phyloP scores from a whole-genome alignment of 1,139 yeast species.

The Zygotorulaspora mrakii region DNA sequence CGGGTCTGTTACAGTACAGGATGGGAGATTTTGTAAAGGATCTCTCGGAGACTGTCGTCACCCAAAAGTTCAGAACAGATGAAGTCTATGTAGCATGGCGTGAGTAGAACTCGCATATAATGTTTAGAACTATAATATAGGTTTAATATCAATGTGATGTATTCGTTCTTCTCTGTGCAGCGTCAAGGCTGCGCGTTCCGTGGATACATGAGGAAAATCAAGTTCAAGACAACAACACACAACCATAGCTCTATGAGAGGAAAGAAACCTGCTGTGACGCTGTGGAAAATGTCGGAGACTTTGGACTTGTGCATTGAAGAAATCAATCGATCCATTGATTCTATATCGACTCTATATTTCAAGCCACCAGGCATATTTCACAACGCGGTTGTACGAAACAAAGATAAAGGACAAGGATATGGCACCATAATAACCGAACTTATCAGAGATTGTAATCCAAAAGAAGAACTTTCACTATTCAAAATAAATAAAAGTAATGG shows the following conservation, averaged over 20 bases:
- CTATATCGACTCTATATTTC: conserved; percentile 32
- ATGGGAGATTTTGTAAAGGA: conserved; percentile 63
- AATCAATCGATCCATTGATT: conserved; percentile 28
- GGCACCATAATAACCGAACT: conserved; percentile 28
- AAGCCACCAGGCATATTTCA: conserved; percentile 38
- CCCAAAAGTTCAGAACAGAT: conserved; percentile 91
- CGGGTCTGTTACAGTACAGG: conserved; percentile 83
- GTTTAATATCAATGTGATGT: too few species aligned
- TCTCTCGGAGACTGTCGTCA: conserved; percentile 73
- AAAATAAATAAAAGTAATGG: conserved; percentile 22
- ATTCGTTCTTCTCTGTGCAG: conserved; percentile 1
- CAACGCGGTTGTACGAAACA: conserved; percentile 32
- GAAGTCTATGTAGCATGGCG: conserved; percentile 91
- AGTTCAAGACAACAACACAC: too few species aligned
- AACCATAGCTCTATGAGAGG: too few species aligned
- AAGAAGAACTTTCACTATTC: conserved; percentile 32
- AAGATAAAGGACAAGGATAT: conserved; percentile 20
- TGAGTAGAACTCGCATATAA: too few species aligned
- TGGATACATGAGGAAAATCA: too few species aligned
- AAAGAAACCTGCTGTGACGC: conserved; percentile 1
- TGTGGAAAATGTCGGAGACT: conserved; percentile 26
- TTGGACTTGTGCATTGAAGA: conserved; percentile 30
- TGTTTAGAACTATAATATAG: too few species aligned
- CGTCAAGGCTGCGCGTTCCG: too few species aligned
- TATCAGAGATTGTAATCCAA: conserved; percentile 32